A percentile compares a stretch with the other conserved stretches of the same genome.
These are phyloP conservation scores for Phytophthora idaei DNA, from an alignment of 352 stramenopile species.

Conservation along the genomic window DNA sequence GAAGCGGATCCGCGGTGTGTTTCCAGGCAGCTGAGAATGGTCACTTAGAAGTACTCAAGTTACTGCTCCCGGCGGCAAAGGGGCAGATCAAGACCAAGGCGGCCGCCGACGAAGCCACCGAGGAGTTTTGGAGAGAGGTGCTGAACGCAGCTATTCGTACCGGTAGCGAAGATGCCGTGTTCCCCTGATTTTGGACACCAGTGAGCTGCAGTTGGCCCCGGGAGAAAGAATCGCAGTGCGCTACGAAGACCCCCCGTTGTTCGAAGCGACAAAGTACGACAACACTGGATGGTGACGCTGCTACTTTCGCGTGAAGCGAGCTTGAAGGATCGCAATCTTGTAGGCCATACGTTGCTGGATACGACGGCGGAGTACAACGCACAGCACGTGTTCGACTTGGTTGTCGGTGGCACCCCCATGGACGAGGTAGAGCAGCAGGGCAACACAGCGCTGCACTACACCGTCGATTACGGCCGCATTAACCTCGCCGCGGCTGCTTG, in stretches of 20 bases:
- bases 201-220: background rate
- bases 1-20: background rate
- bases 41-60: background rate
- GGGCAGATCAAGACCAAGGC: background rate
- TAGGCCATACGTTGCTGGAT: background rate
- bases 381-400: background rate
- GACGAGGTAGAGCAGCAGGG: conserved; percentile 2
- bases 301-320: conserved; percentile 2
- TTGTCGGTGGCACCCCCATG: background rate
- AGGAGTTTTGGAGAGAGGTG: conserved; percentile 6
- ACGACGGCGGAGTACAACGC: background rate
- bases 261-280: conserved; percentile 3
- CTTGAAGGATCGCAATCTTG: conserved; percentile 10
- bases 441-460: background rate
- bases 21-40: background rate
- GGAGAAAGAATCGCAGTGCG: background rate
- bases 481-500: background rate
- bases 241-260: background rate
- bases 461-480: background rate
- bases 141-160: conserved; percentile 10
- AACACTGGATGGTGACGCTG: conserved; percentile 9
- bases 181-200: conserved; percentile 1
- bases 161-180: conserved; percentile 9
- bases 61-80: background rate
- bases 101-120: background rate